These are phyloP conservation scores for Discostella pseudostelligera DNA, from an alignment of 108 stramenopile genomes.

Conservation along the genomic window DNA sequence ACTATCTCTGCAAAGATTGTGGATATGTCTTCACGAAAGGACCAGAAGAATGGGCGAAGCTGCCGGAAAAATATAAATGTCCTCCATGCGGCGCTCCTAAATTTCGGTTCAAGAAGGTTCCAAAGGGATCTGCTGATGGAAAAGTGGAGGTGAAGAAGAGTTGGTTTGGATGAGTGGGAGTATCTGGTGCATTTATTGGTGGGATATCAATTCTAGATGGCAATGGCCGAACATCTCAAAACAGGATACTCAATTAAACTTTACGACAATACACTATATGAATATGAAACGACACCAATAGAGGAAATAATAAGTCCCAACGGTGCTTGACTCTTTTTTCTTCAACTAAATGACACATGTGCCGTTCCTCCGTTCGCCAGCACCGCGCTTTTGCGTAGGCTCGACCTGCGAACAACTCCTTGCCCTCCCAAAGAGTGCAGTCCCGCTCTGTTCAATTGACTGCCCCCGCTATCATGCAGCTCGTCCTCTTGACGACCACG, in stretches of 20 bases:
- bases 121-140: constrained; percentile 67
- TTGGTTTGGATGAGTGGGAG: constrained; percentile 45
- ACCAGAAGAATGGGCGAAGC: constrained; percentile 74
- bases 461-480: no score
- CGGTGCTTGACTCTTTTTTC: no score
- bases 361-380: background rate
- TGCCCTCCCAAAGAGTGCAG: background rate
- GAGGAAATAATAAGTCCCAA: no score
- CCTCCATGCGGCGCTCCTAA: constrained; percentile 83
- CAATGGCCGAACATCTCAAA: no score
- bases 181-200: background rate
- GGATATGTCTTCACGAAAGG: constrained; percentile 90
- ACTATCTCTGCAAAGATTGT: constrained; percentile 82
- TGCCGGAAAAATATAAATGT: constrained; percentile 59
- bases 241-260: no score
- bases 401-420: background rate
- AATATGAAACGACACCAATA: background rate
- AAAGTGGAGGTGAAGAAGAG: constrained; percentile 74
- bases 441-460: background rate
- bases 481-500: background rate
- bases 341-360: constrained; percentile 1
- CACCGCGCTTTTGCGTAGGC: background rate
- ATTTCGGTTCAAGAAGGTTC: constrained; percentile 83
- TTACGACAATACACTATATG: no score
- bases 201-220: no score